Base-by-base conservation (phyloP, 2,329 filamentous ascomycete genomes). In the Endoconidiophora laricicola region DNA sequence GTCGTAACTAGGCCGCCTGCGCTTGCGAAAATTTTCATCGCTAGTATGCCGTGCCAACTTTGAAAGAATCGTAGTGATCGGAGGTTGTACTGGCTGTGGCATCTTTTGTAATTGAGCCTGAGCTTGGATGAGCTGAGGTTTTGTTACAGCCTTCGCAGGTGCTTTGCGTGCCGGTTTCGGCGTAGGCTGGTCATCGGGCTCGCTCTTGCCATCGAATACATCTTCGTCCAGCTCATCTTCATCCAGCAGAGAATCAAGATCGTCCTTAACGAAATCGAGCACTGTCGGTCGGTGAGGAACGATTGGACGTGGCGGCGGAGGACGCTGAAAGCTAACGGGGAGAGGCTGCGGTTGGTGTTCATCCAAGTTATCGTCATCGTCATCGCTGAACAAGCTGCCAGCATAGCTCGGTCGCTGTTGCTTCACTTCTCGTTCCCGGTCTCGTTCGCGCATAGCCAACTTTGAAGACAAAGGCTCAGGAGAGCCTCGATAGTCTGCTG, bases 1-100 rank as follows among this genome's bases (percentile, higher is more conserved):
- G 58, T 79, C 75, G 26, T 68, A 64, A 52, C 64, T 69, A 36
- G 60, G 61, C 2, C 63, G 66, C 12, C 67, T 65, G 33, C 72
- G 69, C 49, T 68, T 70, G 44, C 57, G 51, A 18, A 50, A 50
- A 39, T 53, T 53, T 22, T 49, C 47, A n/a, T 49, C 47, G n/a
- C 26, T 46, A 18, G 47, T 50, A 6, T 44, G 42, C 6, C 44
- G 51, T 5, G 51, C 51, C 16, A 53, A 44, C 23, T 49, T 46
- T 3, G 51, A 39, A 3, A 53, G 33, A 14, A 47, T 37, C 6
- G 47, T 36, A 12, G 51, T 43, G 39, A 49, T 40, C n/a, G 22
- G 46, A 3, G 46, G 36, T 12, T 41, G 41, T 9, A 24, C n/a
- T 6, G 39, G 26, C 26, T 29, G 33, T 3, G 47, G 43, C 6